These are phyloP conservation scores for Barnettozyma populi DNA, from an alignment of 805 yeast genomes.

Conservation along the genomic window DNA sequence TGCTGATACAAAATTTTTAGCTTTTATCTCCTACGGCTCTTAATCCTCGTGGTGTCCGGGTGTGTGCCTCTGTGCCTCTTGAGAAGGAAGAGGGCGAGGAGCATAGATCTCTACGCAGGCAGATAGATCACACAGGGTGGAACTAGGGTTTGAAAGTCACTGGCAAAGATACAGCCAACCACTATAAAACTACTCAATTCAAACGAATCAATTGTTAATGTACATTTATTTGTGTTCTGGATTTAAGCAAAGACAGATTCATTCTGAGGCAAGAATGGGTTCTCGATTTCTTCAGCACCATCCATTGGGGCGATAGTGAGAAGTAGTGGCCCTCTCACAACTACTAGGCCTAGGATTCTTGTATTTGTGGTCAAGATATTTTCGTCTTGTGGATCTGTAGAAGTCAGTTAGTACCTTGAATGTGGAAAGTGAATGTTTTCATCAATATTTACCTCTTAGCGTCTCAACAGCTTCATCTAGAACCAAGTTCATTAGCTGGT, in stretches of 20 bases:
- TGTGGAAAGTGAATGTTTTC: background rate
- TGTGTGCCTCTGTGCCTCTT: background rate
- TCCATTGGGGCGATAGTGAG: constrained; percentile 67
- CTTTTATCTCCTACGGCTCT: constrained; percentile 4
- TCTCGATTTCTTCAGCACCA: constrained; percentile 64
- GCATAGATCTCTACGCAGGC: too few species aligned
- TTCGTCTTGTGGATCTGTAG: constrained; percentile 55
- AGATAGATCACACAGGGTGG: too few species aligned
- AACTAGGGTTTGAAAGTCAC: too few species aligned
- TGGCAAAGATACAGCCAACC: too few species aligned
- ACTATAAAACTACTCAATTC: background rate
- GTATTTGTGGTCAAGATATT: constrained; percentile 48
- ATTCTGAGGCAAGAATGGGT: constrained; percentile 48
- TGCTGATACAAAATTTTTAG: background rate
- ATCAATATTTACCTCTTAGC: constrained; percentile 41
- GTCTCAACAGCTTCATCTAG: constrained; percentile 67
- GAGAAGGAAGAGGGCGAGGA: too few species aligned
- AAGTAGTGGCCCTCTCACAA: constrained; percentile 79
- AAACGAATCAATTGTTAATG: too few species aligned
- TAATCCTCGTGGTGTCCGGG: background rate
- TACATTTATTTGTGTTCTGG: background rate
- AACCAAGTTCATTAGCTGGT: constrained; percentile 74
- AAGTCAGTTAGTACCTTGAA: constrained; percentile 9
- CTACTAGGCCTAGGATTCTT: constrained; percentile 70
- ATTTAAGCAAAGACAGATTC: constrained; percentile 3